Evolutionary conservation across 2,329 filamentous ascomycete species (phyloP).

Genomic region (Sarocladium brachiariae): DNA sequence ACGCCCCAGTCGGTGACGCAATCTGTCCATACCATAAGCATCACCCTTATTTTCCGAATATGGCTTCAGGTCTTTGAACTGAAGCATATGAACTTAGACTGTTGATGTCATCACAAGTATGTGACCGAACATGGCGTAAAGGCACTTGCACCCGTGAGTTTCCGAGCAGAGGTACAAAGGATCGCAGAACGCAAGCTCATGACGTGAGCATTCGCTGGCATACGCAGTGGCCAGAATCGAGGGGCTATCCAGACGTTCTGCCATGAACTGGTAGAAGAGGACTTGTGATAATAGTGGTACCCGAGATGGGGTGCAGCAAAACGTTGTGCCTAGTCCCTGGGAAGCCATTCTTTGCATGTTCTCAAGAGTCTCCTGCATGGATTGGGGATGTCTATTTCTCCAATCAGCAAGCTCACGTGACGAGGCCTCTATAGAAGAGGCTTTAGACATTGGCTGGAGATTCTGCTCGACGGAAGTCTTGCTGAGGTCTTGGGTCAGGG

Average conservation of each 20-base stretch:
- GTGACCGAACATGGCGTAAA: constrained; percentile 10
- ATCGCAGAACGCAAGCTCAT: constrained; percentile 6
- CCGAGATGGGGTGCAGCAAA: constrained; percentile 10
- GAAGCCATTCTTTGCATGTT: background rate
- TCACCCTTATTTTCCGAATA: background rate
- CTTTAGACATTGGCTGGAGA: background rate
- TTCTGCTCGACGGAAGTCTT: constrained; percentile 4
- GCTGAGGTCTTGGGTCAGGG: constrained; percentile 10
- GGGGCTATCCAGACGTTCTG: constrained; percentile 5
- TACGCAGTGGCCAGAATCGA: background rate
- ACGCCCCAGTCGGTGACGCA: background rate
- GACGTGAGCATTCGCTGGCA: background rate
- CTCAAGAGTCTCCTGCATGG: background rate
- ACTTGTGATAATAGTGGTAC: constrained; percentile 10
- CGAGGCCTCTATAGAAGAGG: background rate
- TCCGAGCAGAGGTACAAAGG: constrained; percentile 2
- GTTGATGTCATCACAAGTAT: constrained; percentile 9
- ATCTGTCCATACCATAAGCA: background rate
- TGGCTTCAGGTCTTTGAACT: background rate
- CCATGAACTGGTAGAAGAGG: constrained; percentile 10
- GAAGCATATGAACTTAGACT: constrained; percentile 9
- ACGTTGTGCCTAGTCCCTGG: constrained; percentile 1
- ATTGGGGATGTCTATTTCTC: background rate
- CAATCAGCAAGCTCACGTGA: background rate
- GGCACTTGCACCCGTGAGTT: constrained; percentile 1